phyloP scores from a whole-genome alignment of 306 rosid species.

The Ormosia emarginata region DNA sequence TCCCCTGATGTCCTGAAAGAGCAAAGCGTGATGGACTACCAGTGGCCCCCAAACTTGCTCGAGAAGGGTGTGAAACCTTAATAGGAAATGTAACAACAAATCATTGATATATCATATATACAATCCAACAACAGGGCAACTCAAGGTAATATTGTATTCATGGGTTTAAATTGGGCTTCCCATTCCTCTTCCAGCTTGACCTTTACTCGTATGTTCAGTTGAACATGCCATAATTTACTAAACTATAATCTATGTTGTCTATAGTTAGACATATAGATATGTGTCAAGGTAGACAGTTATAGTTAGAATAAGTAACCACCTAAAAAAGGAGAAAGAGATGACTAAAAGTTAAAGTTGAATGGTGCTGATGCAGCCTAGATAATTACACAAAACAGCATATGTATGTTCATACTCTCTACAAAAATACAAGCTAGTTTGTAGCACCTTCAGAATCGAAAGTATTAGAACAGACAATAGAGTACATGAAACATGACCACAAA shows the following conservation, averaged over 20 bases:
- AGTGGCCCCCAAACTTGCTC: conserved; percentile 46
- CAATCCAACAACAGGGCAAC: neutral
- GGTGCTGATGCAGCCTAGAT: conserved; percentile 7
- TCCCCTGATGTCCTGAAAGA: conserved; percentile 57
- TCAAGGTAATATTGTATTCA: neutral
- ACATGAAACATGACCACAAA: neutral
- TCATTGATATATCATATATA: neutral
- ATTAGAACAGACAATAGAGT: neutral
- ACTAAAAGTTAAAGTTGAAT: neutral
- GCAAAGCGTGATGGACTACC: conserved; percentile 84
- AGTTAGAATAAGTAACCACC: neutral
- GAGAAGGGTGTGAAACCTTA: conserved; percentile 77
- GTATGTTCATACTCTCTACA: neutral
- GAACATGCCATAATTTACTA: conserved; percentile 2
- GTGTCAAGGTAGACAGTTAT: neutral
- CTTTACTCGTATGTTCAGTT: neutral
- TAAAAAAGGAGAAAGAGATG: neutral
- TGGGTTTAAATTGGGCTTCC: neutral
- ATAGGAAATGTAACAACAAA: conserved; percentile 20
- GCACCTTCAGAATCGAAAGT: neutral
- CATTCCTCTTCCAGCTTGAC: neutral
- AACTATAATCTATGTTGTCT: neutral
- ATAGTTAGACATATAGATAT: neutral
- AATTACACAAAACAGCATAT: neutral
- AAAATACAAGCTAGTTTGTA: conserved; percentile 1